Evolutionary conservation across 805 yeast genomes (phyloP).

Genomic region (Spathaspora passalidarum): DNA sequence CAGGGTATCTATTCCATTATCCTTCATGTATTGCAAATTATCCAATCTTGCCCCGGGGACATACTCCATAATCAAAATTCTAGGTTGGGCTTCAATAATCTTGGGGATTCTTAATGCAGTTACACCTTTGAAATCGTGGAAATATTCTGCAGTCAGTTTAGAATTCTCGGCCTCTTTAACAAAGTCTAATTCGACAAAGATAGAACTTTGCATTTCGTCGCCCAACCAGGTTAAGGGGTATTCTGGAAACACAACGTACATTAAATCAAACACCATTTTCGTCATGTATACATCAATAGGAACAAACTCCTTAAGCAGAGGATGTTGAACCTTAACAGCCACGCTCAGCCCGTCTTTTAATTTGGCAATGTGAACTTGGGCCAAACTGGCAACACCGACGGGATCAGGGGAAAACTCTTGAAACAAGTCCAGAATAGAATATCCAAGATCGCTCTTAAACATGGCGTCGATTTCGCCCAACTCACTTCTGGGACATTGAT

Average conservation of each 20-base stretch:
- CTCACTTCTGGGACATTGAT: constrained; percentile 80
- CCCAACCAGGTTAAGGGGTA: constrained; percentile 95
- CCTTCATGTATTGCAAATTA: constrained; percentile 60
- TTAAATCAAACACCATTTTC: constrained; percentile 64
- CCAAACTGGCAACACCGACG: constrained; percentile 92
- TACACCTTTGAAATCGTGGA: constrained; percentile 46
- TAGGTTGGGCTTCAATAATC: constrained; percentile 58
- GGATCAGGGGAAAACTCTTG: constrained; percentile 66
- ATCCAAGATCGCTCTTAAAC: constrained; percentile 68
- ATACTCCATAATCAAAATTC: constrained; percentile 86
- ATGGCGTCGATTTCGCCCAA: constrained; percentile 63
- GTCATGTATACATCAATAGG: constrained; percentile 87
- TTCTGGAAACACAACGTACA: constrained; percentile 83
- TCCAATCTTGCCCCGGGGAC: constrained; percentile 82
- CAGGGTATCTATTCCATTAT: constrained; percentile 63
- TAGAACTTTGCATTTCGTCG: constrained; percentile 83
- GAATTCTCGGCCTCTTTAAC: constrained; percentile 85
- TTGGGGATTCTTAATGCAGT: constrained; percentile 84
- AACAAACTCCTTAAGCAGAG: constrained; percentile 78
- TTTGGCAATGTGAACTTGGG: constrained; percentile 87
- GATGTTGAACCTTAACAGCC: constrained; percentile 95
- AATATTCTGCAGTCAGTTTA: constrained; percentile 62
- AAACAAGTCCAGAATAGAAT: constrained; percentile 56
- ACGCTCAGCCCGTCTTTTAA: constrained; percentile 64
- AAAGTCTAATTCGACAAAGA: constrained; percentile 89